Conservation (phyloP, 495 filamentous ascomycete genomes). For the Hyaloscypha hepaticicola region DNA sequence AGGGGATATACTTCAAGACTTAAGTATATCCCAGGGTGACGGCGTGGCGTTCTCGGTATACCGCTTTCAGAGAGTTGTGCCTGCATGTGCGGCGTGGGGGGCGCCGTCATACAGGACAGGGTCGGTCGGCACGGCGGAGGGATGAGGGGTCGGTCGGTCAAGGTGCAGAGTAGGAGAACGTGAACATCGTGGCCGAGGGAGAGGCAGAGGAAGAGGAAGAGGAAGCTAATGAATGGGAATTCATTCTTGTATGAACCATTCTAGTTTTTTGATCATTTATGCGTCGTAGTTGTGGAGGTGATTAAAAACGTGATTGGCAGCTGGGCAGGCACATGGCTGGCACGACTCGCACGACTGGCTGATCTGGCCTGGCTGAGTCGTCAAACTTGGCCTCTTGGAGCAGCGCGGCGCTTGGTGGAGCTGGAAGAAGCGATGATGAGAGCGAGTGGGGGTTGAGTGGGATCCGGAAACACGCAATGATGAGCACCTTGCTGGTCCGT, state of each 20-base stretch:
- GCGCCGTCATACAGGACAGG: too few species aligned
- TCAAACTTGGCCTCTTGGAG: not conserved
- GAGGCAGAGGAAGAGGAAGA: too few species aligned
- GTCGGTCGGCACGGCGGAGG: too few species aligned
- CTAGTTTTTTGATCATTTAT: not conserved
- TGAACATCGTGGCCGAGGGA: too few species aligned
- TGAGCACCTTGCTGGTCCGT: not conserved
- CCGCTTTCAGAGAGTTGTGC: too few species aligned
- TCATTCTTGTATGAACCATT: not conserved
- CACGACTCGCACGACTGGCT: not conserved
- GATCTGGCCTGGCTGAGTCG: not conserved
- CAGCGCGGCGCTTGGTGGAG: not conserved
- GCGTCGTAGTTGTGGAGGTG: not conserved
- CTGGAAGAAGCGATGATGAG: not conserved
- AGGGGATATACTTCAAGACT: too few species aligned
- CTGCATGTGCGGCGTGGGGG: too few species aligned
- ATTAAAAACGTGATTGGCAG: not conserved
- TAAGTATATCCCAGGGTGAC: too few species aligned
- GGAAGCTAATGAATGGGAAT: not conserved
- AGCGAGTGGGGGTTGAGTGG: not conserved
- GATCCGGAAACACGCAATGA: not conserved
- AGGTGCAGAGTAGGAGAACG: too few species aligned
- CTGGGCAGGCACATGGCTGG: not conserved
- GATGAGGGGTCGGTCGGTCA: too few species aligned
- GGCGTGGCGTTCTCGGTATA: too few species aligned